Conservation (phyloP, 306 rosid genomes). For the Acacia crassicarpa region DNA sequence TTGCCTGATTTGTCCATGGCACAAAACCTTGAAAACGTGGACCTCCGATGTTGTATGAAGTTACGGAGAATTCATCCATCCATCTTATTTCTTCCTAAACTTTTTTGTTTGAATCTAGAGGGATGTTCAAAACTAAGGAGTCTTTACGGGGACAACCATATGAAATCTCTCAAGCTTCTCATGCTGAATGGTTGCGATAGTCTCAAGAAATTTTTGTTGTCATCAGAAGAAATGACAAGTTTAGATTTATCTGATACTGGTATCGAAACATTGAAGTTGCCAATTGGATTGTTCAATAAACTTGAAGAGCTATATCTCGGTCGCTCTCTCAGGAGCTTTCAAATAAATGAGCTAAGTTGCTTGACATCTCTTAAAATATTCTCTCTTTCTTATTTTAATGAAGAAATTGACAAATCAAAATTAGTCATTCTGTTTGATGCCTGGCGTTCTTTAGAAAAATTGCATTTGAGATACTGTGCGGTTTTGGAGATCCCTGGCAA, state of each 20-base stretch:
- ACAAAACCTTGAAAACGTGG: not conserved
- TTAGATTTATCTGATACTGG: not conserved
- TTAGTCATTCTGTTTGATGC: not conserved
- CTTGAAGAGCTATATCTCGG: not conserved
- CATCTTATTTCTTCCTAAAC: not conserved
- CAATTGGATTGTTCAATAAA: not conserved
- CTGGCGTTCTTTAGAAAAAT: not conserved
- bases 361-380: not conserved
- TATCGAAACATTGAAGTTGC: not conserved
- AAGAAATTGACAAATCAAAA: not conserved
- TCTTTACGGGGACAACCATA: not conserved
- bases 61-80: not conserved
- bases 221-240: not conserved
- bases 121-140: fast-evolving
- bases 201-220: not conserved
- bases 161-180: not conserved
- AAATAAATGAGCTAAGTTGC: not conserved
- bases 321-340: not conserved
- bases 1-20: not conserved
- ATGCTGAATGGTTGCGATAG: fast-evolving
- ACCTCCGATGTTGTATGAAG: fast-evolving
- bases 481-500: not conserved
- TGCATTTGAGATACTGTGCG: fast-evolving
- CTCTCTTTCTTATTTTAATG: fast-evolving
- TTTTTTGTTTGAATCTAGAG: not conserved